Conservation (phyloP, 768 basidiomycete genomes). For the Dictyophora rubrovolvata region DNA sequence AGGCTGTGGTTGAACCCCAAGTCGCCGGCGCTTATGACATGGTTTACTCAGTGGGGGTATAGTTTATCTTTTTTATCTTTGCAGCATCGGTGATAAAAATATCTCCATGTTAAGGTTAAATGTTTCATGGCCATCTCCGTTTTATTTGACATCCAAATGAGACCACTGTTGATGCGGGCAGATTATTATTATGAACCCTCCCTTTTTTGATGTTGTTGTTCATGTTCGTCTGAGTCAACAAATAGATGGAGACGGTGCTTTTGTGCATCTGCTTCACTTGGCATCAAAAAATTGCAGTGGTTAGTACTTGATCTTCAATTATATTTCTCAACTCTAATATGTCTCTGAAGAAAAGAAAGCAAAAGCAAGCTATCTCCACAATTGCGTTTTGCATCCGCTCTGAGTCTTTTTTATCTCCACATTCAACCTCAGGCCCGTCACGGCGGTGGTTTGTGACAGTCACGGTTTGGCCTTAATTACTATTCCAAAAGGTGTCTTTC, state of each 20-base stretch:
- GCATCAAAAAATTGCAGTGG: neutral
- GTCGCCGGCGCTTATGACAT: neutral
- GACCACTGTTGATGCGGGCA: neutral
- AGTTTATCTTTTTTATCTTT: neutral
- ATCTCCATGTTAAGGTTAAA: neutral
- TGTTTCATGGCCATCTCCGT: conserved; percentile 5
- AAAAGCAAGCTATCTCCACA: neutral
- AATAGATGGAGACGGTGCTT: neutral
- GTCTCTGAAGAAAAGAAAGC: neutral
- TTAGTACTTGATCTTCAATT: neutral
- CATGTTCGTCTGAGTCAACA: neutral
- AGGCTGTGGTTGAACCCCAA: neutral
- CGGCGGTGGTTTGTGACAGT: neutral
- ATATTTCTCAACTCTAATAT: neutral
- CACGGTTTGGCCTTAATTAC: neutral
- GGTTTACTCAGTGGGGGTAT: neutral
- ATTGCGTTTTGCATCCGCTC: neutral
- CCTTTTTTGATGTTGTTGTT: neutral
- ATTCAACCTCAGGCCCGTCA: neutral
- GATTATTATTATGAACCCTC: neutral
- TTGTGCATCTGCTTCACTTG: neutral
- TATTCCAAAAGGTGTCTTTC: neutral
- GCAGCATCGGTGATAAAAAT: conserved; percentile 1
- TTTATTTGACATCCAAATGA: neutral
- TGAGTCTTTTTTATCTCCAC: neutral